phyloP scores from a whole-genome alignment of 352 stramenopile species.

The Phytophthora pini region DNA sequence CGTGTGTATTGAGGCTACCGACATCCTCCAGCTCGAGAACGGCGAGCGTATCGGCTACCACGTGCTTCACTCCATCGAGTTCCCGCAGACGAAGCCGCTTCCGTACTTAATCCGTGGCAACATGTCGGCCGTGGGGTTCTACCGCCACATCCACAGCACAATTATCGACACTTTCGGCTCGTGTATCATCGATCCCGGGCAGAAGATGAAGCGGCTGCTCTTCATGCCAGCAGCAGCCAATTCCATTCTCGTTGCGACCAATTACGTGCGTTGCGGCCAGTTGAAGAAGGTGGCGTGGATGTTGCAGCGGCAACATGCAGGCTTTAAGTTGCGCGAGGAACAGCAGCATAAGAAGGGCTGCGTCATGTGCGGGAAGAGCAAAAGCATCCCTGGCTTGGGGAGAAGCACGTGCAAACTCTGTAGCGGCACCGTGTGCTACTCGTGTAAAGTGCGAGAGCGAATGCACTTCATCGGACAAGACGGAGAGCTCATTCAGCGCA shows the following conservation, averaged over 20 bases:
- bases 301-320: constrained; percentile 22
- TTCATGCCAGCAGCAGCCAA: constrained; percentile 16
- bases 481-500: constrained; percentile 38
- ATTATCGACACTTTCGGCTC: constrained; percentile 32
- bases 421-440: constrained; percentile 19
- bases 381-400: constrained; percentile 25
- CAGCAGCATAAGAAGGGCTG: constrained; percentile 18
- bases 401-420: constrained; percentile 37
- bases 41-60: constrained; percentile 34
- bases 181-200: constrained; percentile 23
- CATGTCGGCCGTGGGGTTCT: constrained; percentile 23
- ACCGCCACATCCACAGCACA: constrained; percentile 27
- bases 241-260: constrained; percentile 13
- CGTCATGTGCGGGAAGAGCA: constrained; percentile 32
- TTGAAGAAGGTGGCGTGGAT: constrained; percentile 34
- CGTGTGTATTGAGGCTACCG: constrained; percentile 31
- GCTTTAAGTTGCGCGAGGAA: constrained; percentile 12
- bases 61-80: constrained; percentile 29
- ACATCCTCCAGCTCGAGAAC: constrained; percentile 23
- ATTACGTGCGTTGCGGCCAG: constrained; percentile 26
- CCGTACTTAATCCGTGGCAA: constrained; percentile 20
- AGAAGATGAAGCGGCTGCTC: constrained; percentile 5
- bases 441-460: constrained; percentile 34
- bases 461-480: constrained; percentile 49
- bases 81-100: constrained; percentile 30